Evolutionary conservation across 768 basidiomycete genomes (phyloP), one percentile per base, ranked within the genome.

Genomic region (Suillus paluster): DNA sequence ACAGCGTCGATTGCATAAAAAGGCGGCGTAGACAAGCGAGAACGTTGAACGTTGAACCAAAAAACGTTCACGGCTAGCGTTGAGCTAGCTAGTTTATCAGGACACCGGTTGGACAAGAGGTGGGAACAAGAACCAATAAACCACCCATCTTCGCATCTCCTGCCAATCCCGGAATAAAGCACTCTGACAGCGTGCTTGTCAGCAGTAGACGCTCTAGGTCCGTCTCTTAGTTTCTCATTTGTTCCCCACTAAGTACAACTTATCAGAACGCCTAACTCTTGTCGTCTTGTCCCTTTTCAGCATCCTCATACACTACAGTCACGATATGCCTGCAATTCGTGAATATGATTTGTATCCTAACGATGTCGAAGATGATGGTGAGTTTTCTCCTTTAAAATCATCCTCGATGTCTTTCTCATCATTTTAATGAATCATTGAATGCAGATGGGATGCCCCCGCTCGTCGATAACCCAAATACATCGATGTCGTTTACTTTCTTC

Each of bases 401-500:
- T 60, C 4, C 23, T 52, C 21, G 36, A 27, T 3, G 21, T 36
- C 36, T 2, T 6, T 23, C 1, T 55, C 10, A 49, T 63, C 38
- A 30, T 66, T 33, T 63, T 67, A 60, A 66, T 59, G 58, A 30
- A 30, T 30, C 30, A 3, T 30, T 30, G 30, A 41, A 21, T 34
- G 25, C 70, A 83, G 83, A 81, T 71, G 74, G 74, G 19, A 82
- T 83, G 80, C 82, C 82, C 9, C 78, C 81, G 42, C 77, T 82
- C 67, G 79, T 86, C 67, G 85, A 87, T 68, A 80, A 81, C 69
- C 83, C 82, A 63, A 78, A 75, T 67, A 78, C 81, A 63, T 75
- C 79, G 34, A 81, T 82, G 79, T 83, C 80, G 46, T 86, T 84
- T 75, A 88, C 86, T n/a, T 88, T 89, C 75, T 82, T 82, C 69